These are phyloP conservation scores for Dictyostelium capitatum DNA, from an alignment of 78 protist species.

Conservation along the genomic window DNA sequence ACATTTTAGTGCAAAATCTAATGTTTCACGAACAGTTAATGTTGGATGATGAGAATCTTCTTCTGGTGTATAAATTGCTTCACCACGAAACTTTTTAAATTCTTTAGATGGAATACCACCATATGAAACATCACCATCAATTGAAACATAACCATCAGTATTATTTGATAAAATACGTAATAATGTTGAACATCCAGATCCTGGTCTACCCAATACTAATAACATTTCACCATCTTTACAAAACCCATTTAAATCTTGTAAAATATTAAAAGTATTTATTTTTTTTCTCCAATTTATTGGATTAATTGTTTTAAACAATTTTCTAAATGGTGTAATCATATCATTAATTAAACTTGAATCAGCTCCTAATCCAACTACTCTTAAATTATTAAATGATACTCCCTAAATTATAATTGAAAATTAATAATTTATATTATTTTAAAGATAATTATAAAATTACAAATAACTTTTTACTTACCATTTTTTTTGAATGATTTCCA, in stretches of 20 bases:
- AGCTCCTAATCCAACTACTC: constrained; percentile 82
- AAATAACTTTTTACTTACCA: too few species aligned
- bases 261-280: background rate
- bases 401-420: background rate
- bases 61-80: constrained; percentile 79
- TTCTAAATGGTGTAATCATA: constrained; percentile 58
- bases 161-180: constrained; percentile 58
- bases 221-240: constrained; percentile 82
- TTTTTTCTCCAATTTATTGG: constrained; percentile 13
- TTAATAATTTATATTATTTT: too few species aligned
- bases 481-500: constrained; percentile 57
- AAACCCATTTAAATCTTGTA: constrained; percentile 56
- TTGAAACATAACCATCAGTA: constrained; percentile 25
- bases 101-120: constrained; percentile 63
- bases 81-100: constrained; percentile 51
- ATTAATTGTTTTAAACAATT: constrained; percentile 7
- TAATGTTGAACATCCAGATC: constrained; percentile 66
- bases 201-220: constrained; percentile 78
- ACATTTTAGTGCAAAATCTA: constrained; percentile 67
- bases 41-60: constrained; percentile 78
- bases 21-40: constrained; percentile 57
- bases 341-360: constrained; percentile 71
- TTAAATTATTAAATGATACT: constrained; percentile 59
- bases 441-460: too few species aligned
- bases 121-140: constrained; percentile 59